Base-by-base conservation (phyloP, 129 eudicot species). In the Helianthus annuus region DNA sequence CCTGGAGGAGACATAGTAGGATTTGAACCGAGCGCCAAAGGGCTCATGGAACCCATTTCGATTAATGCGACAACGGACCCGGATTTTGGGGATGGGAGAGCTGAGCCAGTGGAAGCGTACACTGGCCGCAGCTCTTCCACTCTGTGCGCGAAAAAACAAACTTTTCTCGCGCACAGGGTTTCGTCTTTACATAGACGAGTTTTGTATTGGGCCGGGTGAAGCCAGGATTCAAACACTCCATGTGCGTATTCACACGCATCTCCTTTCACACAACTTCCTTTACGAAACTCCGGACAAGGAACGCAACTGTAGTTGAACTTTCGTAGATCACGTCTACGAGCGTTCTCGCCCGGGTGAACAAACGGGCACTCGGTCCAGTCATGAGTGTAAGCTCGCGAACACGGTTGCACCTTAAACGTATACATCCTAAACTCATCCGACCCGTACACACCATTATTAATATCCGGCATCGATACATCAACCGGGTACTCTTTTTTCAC, bases 361-460 rank as follows among this genome's bases (percentile, higher is more conserved):
- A 92, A 92, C 8, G 97, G 96, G 60, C 97, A 92, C 79, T 92
- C 97, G 0, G 97, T 92, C 97, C 97, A 92, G 44, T 92, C 97
- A 9, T 92, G 97, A 6, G 97, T 84, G 46, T 92, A 92, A 7
- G 97, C 97, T 61, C 97, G 66, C 4, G 97, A 92, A 71, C 97
- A 92, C 5, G 97, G 97, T 83, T 86, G 85, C 64, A 92, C 90
- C 74, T 92, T 92, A 70, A 92, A 92, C 53, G 82, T 80, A 54
- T 80, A 92, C 97, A 92, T 92, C 78, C 97, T 76, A 38, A 92
- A 92, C 60, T 92, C 97, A 68, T 89, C 96, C 0, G 85, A 76
- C 1, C 96, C 88, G 36, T 92, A 92, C 0, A 89, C 64, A 4
- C 97, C 96, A 14, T 61, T 79, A 71, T 92, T 92, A 19, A 92